These are phyloP conservation scores for Eucommia ulmoides DNA, from an alignment of 257 asterid species.

Conservation along the genomic window DNA sequence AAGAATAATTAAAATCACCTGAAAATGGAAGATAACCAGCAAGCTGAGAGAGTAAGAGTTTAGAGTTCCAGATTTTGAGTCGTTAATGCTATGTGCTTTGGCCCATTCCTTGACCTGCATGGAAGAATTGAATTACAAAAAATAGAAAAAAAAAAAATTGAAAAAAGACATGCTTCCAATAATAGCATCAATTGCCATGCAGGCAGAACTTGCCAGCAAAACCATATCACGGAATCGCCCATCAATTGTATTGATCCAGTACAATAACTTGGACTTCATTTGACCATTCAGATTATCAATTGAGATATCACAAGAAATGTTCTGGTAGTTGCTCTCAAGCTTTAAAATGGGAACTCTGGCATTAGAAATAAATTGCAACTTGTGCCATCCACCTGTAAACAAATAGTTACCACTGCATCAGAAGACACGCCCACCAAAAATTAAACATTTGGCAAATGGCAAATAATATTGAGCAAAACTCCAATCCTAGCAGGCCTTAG, in stretches of 20 bases:
- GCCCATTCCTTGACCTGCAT: conserved; percentile 99
- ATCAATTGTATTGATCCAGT: conserved; percentile 78
- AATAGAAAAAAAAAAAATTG: no score
- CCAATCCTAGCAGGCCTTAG: no score
- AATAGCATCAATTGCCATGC: conserved; percentile 7
- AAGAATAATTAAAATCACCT: conserved; percentile 43
- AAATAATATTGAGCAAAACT: no score
- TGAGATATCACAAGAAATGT: conserved; percentile 84
- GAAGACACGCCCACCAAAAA: no score
- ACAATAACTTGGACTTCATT: conserved; percentile 84
- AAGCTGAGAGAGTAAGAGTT: conserved; percentile 79
- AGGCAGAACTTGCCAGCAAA: conserved; percentile 54
- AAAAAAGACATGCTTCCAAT: no score
- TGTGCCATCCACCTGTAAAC: conserved; percentile 54
- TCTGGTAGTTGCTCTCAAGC: conserved; percentile 32
- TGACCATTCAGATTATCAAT: conserved; percentile 77
- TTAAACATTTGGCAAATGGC: no score
- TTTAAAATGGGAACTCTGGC: conserved; percentile 89
- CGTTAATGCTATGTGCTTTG: conserved; percentile 60
- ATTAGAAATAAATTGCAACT: conserved; percentile 42
- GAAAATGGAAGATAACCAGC: conserved; percentile 86
- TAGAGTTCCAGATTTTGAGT: conserved; percentile 67
- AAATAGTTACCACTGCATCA: conserved; percentile 5
- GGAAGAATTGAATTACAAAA: conserved; percentile 15
- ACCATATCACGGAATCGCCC: conserved; percentile 78